Percentiles rank a stretch among this genome's conserved stretches.
phyloP scores from a whole-genome alignment of 768 basidiomycete species.

The Naematelia aurantialba region DNA sequence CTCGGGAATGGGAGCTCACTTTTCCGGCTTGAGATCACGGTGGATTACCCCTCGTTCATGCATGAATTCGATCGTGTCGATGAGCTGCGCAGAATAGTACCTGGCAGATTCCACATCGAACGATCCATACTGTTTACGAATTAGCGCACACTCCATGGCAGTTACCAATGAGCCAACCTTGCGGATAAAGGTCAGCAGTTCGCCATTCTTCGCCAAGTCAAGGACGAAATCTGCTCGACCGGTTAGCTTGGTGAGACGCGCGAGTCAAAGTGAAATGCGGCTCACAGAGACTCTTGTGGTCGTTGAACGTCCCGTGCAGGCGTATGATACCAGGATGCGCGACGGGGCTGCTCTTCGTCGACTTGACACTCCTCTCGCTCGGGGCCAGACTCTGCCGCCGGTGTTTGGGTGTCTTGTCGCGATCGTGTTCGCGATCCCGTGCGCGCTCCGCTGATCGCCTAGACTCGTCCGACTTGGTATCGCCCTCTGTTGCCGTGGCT shows the following conservation, averaged over 20 bases:
- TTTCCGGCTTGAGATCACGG: slow-evolving; percentile 58
- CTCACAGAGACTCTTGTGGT: slow-evolving; percentile 45
- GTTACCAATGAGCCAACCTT: slow-evolving; percentile 37
- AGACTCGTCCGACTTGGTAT: background rate
- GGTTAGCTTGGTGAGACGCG: background rate
- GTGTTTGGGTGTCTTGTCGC: slow-evolving; percentile 11
- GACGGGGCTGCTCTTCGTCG: slow-evolving; percentile 8
- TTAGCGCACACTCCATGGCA: slow-evolving; percentile 7
- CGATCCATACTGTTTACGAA: slow-evolving; percentile 65
- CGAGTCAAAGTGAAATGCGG: slow-evolving; percentile 4
- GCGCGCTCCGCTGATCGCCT: slow-evolving; percentile 2
- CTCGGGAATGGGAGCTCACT: slow-evolving; percentile 32
- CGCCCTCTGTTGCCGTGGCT: background rate
- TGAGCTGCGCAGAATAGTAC: slow-evolving; percentile 83
- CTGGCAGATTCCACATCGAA: slow-evolving; percentile 70
- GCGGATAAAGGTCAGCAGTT: slow-evolving; percentile 51
- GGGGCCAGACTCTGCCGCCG: slow-evolving; percentile 28
- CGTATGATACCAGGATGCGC: slow-evolving; percentile 47
- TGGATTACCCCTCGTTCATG: slow-evolving; percentile 87
- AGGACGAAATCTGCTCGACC: slow-evolving; percentile 52
- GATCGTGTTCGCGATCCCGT: slow-evolving; percentile 12
- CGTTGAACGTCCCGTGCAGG: slow-evolving; percentile 48
- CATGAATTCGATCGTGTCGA: slow-evolving; percentile 85
- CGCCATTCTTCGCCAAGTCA: slow-evolving; percentile 53
- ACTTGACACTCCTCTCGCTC: slow-evolving; percentile 29